A percentile compares a stretch with the other conserved stretches of the same genome.
These are phyloP conservation scores for Vachellia pachyceras DNA, from an alignment of 306 rosid genomes.

Conservation along the genomic window DNA sequence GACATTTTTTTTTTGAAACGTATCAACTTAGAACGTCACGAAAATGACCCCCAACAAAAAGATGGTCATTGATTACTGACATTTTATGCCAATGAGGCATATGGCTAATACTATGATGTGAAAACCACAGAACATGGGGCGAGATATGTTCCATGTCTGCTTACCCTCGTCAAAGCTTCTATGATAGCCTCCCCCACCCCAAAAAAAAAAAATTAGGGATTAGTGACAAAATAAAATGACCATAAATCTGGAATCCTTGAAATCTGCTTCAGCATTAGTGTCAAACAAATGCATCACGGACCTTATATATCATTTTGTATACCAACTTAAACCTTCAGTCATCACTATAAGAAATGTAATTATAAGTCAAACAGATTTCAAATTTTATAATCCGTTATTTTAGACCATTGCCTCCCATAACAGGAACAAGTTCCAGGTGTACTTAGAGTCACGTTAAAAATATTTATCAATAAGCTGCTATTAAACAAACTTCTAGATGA, in stretches of 20 bases:
- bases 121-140: neutral
- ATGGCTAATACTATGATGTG: neutral
- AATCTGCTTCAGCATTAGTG: neutral
- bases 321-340: neutral
- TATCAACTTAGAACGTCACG: neutral
- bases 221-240: neutral
- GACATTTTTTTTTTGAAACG: neutral
- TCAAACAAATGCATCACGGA: neutral
- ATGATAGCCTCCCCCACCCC: neutral
- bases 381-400: too few species aligned
- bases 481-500: neutral
- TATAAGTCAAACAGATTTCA: too few species aligned
- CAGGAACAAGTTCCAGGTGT: neutral
- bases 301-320: neutral
- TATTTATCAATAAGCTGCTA: neutral
- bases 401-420: neutral
- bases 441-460: neutral
- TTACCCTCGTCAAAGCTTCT: neutral
- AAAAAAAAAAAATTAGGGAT: neutral
- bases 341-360: neutral
- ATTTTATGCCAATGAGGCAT: neutral
- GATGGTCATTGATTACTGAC: neutral
- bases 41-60: slow-evolving; percentile 3
- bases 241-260: neutral
- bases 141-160: neutral